These are phyloP conservation scores for Solanum hybrid DNA, from an alignment of 305 asterid species.

Conservation along the genomic window DNA sequence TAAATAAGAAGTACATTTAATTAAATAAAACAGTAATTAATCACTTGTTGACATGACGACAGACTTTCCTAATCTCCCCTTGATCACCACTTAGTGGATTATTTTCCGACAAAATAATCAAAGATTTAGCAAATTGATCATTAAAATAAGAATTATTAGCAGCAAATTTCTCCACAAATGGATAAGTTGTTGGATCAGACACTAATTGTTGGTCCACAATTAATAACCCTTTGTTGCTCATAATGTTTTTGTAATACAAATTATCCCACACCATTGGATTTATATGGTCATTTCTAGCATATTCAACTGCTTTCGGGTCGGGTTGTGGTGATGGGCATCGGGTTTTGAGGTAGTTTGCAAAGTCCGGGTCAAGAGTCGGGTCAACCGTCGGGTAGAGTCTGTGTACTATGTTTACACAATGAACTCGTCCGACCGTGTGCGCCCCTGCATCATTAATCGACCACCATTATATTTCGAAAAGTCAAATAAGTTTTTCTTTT, in stretches of 20 bases:
- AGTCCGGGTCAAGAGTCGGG: constrained; percentile 37
- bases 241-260: constrained; percentile 49
- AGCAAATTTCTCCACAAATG: constrained; percentile 63
- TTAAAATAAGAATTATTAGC: constrained; percentile 57
- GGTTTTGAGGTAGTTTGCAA: constrained; percentile 40
- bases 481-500: neutral
- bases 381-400: constrained; percentile 63
- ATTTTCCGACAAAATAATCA: constrained; percentile 50
- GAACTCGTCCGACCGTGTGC: constrained; percentile 73
- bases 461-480: neutral
- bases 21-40: neutral
- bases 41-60: constrained; percentile 39
- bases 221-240: constrained; percentile 43
- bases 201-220: constrained; percentile 48
- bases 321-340: constrained; percentile 53
- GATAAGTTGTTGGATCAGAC: constrained; percentile 41
- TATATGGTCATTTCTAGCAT: constrained; percentile 42
- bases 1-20: neutral
- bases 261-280: constrained; percentile 66
- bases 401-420: constrained; percentile 46
- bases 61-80: constrained; percentile 64
- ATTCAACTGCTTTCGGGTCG: constrained; percentile 33
- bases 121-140: constrained; percentile 50
- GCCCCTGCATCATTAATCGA: constrained; percentile 30
- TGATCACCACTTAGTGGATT: constrained; percentile 45